Conservation (phyloP, 169 alveolate species). For the Eimeria sp. region DNA sequence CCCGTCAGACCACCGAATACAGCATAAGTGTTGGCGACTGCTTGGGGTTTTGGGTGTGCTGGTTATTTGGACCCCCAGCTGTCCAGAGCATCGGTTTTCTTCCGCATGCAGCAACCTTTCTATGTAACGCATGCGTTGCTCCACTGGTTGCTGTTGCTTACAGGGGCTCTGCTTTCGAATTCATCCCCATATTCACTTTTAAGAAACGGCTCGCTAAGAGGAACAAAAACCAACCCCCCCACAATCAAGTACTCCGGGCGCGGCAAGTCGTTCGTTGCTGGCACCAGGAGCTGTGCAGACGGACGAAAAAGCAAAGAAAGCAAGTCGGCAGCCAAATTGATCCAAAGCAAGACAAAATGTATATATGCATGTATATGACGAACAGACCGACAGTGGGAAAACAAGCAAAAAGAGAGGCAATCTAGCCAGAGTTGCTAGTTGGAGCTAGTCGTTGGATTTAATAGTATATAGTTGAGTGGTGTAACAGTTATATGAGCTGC, state of each 20-base stretch:
- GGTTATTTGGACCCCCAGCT: no score
- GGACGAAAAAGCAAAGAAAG: neutral
- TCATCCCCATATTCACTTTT: constrained; percentile 85
- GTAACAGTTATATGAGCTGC: neutral
- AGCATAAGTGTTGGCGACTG: no score
- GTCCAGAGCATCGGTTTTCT: no score
- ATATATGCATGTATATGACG: neutral
- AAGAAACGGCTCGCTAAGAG: constrained; percentile 87
- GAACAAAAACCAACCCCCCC: constrained; percentile 92
- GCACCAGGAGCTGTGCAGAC: constrained; percentile 80
- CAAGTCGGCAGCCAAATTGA: neutral
- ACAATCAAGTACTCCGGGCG: constrained; percentile 89
- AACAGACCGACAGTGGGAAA: constrained; percentile 17
- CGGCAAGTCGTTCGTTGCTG: constrained; percentile 78
- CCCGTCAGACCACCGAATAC: no score
- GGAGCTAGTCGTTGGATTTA: no score
- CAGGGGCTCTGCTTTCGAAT: constrained; percentile 83
- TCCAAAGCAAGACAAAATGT: neutral
- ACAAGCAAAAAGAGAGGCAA: no score
- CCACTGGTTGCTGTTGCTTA: neutral
- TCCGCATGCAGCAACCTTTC: neutral
- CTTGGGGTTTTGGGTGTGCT: no score
- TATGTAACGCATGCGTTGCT: neutral
- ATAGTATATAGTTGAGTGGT: no score
- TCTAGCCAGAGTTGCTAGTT: no score